These are phyloP conservation scores for Boehmeria nivea DNA, from an alignment of 306 rosid genomes.

Conservation along the genomic window DNA sequence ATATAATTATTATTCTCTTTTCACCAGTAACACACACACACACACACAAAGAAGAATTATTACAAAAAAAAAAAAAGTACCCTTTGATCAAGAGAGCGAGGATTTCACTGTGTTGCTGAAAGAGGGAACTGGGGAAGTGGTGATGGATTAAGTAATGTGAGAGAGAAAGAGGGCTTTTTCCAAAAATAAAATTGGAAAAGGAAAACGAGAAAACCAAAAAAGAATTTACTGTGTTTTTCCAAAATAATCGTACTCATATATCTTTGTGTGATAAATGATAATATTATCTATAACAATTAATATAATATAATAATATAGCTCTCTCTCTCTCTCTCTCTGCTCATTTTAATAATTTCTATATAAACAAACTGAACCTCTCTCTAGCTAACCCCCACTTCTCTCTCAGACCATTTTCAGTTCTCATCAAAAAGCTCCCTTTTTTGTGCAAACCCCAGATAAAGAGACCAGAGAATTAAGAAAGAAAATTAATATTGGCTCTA, in stretches of 20 bases:
- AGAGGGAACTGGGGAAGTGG: no score
- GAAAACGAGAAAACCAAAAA: not conserved
- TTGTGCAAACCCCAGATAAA: constrained; percentile 16
- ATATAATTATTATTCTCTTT: no score
- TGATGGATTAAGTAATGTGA: no score
- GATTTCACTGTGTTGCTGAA: no score
- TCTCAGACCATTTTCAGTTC: constrained; percentile 13
- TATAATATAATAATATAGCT: not conserved
- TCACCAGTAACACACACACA: no score
- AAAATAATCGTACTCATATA: not conserved
- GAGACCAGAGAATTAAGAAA: not conserved
- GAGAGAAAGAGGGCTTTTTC: not conserved
- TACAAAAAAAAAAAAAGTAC: no score
- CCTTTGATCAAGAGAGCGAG: no score
- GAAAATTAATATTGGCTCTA: not conserved
- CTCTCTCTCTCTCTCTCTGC: constrained; percentile 16
- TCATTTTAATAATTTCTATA: constrained; percentile 35
- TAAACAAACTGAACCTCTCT: constrained; percentile 8
- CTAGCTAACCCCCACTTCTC: constrained; percentile 42
- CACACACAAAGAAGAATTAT: no score
- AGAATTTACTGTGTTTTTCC: constrained; percentile 9
- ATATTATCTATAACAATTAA: no score
- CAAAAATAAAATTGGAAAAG: constrained; percentile 8
- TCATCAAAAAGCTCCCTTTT: constrained; percentile 23
- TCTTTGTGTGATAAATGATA: no score